phyloP scores from a whole-genome alignment of 352 stramenopile species.

The Globisporangium megalacanthum region DNA sequence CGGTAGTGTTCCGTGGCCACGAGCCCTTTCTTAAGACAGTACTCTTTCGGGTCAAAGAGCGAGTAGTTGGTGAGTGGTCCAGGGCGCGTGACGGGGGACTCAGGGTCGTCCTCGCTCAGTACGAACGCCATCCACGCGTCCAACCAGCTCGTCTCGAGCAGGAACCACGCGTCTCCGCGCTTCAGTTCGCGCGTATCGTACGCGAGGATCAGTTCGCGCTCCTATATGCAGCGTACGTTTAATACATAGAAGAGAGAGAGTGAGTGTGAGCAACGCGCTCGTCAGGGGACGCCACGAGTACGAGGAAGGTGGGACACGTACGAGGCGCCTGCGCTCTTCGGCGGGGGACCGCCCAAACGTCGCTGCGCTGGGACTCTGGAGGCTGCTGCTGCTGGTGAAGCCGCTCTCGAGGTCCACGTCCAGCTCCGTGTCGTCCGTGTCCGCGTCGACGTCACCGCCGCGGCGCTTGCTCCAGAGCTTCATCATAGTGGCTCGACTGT shows the following conservation, averaged over 20 bases:
- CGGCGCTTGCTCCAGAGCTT: slow-evolving; percentile 18
- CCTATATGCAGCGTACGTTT: slow-evolving; percentile 13
- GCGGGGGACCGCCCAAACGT: slow-evolving; percentile 17
- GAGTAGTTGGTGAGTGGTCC: slow-evolving; percentile 67
- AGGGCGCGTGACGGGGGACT: slow-evolving; percentile 36
- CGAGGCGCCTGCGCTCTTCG: slow-evolving; percentile 23
- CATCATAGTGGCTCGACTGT: slow-evolving; percentile 7
- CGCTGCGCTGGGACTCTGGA: slow-evolving; percentile 2
- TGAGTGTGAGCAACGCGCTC: neutral
- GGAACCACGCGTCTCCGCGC: slow-evolving; percentile 69
- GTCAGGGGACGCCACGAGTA: neutral
- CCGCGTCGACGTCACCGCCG: neutral
- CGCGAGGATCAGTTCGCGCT: slow-evolving; percentile 61
- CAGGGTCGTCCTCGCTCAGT: slow-evolving; percentile 54
- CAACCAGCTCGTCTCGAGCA: slow-evolving; percentile 74
- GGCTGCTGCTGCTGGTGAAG: slow-evolving; percentile 9
- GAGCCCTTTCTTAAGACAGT: slow-evolving; percentile 52
- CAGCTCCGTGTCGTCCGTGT: slow-evolving; percentile 12
- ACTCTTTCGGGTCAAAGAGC: slow-evolving; percentile 70
- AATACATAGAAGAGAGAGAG: neutral
- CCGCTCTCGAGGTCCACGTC: slow-evolving; percentile 16
- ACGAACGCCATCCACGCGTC: slow-evolving; percentile 81
- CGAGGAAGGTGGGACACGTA: slow-evolving; percentile 3
- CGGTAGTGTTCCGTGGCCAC: slow-evolving; percentile 67
- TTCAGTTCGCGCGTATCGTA: slow-evolving; percentile 64